phyloP scores from a whole-genome alignment of 176 grass and related monocot species.

The Poa pratensis region DNA sequence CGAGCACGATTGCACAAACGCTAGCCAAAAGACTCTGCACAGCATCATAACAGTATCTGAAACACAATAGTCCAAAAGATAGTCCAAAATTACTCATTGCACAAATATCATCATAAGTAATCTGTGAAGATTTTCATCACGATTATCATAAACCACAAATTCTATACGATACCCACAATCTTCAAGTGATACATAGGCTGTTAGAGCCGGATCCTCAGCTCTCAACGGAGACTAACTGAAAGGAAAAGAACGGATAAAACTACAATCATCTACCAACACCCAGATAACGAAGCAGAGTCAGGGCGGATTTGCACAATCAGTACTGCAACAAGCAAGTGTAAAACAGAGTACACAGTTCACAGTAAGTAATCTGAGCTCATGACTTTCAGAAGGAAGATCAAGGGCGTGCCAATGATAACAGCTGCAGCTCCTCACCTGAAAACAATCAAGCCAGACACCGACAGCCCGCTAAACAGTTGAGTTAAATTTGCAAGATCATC shows the following conservation, averaged over 20 bases:
- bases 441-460: background rate
- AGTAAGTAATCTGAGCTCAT: background rate
- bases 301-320: background rate
- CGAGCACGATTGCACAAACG: no score
- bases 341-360: background rate
- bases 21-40: no score
- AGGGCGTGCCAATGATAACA: background rate
- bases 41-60: no score
- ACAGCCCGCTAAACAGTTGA: background rate
- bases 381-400: constrained; percentile 18
- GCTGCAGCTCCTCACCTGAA: background rate
- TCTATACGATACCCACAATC: background rate
- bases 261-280: background rate
- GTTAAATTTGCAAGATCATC: background rate
- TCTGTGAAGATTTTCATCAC: background rate
- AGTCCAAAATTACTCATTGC: no score
- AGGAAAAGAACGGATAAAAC: no score
- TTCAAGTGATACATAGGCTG: background rate
- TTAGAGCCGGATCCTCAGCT: no score
- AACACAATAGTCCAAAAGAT: no score
- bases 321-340: background rate
- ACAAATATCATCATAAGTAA: background rate
- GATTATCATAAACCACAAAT: background rate
- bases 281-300: background rate
- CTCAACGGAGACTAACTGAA: no score